Evolutionary conservation across 1,284 basidiomycete genomes (phyloP), one percentile per base, ranked within the genome.

Genomic region (Ustilago vetiveriae): DNA sequence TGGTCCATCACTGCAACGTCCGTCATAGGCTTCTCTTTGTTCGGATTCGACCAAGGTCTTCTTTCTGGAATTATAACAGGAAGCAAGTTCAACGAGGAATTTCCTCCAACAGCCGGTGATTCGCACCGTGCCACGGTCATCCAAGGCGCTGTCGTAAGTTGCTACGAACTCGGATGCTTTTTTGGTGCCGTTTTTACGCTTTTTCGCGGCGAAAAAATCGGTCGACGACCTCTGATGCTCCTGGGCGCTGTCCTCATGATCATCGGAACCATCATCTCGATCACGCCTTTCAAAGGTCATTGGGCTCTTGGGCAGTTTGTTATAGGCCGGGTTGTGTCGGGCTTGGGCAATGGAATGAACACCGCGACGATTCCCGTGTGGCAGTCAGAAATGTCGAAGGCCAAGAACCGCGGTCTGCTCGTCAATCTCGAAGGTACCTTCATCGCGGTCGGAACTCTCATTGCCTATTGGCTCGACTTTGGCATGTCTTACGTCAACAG

Each of bases 21-120:
- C 17, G 38, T 50, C 19, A 50, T 44, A 17, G 92, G 92, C 43
- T 92, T 94, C 39, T 92, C 92, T 76, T 85, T 92, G 67, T 90
- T 93, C 69, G 81, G 80, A 9, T 82, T 74, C 57, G 81, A 79
- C 49, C 75, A 82, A 55, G 78, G 78, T 26, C 60, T 77, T 26
- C 75, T 76, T 72, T 48, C 41, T 69, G 92, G 92, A 32, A 89
- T 96, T 75, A 94, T 97, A 82, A 97, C 94, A 27, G 92, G 92
- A 1, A 91, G 92, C 29, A 88, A 93, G 81, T 96, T 96, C 84
- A 88, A 87, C 32, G 27, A 41, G 13, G 46, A 55, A 30, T 63
- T 63, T 32, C 51, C 57, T 10, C 17, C 44, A 2, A 55, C 46
- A 8, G 36, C 21, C 3, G 51, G 51, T 9, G 27, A 33, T 21